Percentiles rank a stretch among this genome's conserved stretches.
These are phyloP conservation scores for Xanthoparmelia taractica DNA, from an alignment of 495 filamentous ascomycete genomes.

Conservation along the genomic window DNA sequence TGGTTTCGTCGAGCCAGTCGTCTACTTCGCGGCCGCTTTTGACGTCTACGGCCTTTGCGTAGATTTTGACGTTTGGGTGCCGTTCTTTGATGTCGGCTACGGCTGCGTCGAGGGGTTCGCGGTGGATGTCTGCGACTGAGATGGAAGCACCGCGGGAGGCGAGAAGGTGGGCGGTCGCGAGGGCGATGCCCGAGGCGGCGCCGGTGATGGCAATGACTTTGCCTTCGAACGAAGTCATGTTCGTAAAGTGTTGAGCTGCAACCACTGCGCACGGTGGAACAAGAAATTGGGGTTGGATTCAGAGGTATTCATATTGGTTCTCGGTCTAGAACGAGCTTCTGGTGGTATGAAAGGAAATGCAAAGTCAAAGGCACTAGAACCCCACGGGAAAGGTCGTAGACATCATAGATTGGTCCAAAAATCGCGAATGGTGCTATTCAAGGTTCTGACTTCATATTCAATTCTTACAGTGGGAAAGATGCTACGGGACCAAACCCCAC, in stretches of 20 bases:
- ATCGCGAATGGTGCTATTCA: background rate
- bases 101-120: conserved; percentile 31
- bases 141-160: conserved; percentile 42
- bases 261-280: background rate
- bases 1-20: conserved; percentile 40
- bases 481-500: background rate
- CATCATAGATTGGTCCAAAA: background rate
- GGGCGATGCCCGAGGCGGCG: conserved; percentile 49
- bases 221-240: conserved; percentile 24
- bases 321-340: background rate
- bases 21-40: conserved; percentile 35
- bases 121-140: conserved; percentile 45
- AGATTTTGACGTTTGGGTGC: conserved; percentile 19
- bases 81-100: conserved; percentile 17
- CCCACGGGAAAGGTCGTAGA: background rate
- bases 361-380: background rate
- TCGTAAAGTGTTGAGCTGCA: background rate
- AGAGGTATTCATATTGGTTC: background rate
- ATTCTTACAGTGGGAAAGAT: background rate
- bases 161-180: conserved; percentile 46
- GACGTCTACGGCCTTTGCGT: conserved; percentile 39
- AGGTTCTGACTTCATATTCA: background rate
- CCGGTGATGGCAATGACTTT: conserved; percentile 51
- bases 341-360: background rate
- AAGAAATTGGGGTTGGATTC: background rate